phyloP scores from a whole-genome alignment of 441 rosid species.

The Adansonia grandidieri region DNA sequence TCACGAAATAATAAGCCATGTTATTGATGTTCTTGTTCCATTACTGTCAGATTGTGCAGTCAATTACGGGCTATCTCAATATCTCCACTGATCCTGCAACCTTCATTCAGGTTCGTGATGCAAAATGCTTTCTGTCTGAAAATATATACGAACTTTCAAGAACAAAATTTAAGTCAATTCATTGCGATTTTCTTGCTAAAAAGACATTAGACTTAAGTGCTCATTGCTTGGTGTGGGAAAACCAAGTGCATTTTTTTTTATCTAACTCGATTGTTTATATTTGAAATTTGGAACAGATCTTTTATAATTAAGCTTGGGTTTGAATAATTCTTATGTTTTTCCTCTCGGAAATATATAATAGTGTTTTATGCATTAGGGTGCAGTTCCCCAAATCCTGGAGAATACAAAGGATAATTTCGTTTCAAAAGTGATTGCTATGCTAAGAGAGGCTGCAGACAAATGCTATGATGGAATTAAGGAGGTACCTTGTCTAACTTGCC shows the following conservation, averaged over 20 bases:
- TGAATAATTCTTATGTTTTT: background rate
- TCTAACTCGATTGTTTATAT: background rate
- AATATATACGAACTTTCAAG: background rate
- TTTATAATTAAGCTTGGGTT: background rate
- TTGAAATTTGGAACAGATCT: background rate
- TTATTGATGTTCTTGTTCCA: background rate
- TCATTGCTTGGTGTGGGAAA: background rate
- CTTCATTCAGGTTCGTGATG: constrained; percentile 60
- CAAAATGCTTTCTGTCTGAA: background rate
- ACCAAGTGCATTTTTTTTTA: background rate
- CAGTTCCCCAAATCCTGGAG: constrained; percentile 65
- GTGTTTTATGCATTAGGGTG: constrained; percentile 52
- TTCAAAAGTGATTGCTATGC: constrained; percentile 39
- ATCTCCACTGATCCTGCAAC: constrained; percentile 57
- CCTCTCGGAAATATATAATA: background rate
- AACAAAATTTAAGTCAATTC: background rate
- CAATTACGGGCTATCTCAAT: constrained; percentile 46
- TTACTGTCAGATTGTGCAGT: constrained; percentile 44
- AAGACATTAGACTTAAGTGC: background rate
- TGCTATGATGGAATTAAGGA: constrained; percentile 57
- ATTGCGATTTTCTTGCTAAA: background rate
- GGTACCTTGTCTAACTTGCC: constrained; percentile 61
- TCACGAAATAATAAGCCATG: background rate
- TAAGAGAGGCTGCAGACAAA: constrained; percentile 53
- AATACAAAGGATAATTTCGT: constrained; percentile 63